Evolutionary conservation across 192 early-diverging fungal genomes (phyloP).

Genomic region (Gonapodya prolifera): DNA sequence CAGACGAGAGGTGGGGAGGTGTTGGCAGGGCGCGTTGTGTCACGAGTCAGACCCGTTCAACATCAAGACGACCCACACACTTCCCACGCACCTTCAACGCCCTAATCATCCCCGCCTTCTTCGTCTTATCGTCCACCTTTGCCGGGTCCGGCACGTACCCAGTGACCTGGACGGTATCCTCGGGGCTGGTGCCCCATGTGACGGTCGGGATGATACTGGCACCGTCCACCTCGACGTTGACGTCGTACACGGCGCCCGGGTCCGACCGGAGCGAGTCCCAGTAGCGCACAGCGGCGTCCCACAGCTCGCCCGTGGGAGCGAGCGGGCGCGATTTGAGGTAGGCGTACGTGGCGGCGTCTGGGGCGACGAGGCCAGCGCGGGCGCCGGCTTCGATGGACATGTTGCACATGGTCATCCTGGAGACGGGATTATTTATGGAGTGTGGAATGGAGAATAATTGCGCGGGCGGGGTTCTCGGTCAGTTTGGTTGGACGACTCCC

Average conservation of each 20-base stretch:
- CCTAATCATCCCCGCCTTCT: slow-evolving; percentile 33
- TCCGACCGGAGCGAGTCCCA: slow-evolving; percentile 48
- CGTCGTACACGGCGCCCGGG: slow-evolving; percentile 46
- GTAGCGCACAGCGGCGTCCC: slow-evolving; percentile 45
- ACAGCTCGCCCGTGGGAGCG: slow-evolving; percentile 43
- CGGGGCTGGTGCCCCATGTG: slow-evolving; percentile 59
- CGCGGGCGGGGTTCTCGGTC: no score
- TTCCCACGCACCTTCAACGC: slow-evolving; percentile 11
- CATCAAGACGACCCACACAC: not conserved
- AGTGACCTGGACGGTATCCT: slow-evolving; percentile 50
- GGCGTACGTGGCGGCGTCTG: slow-evolving; percentile 53
- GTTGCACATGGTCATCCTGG: slow-evolving; percentile 61
- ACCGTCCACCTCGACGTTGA: slow-evolving; percentile 41
- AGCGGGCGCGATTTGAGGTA: slow-evolving; percentile 49
- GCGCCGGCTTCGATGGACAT: slow-evolving; percentile 65
- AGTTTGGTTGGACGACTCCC: not conserved
- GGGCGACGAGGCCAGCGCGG: slow-evolving; percentile 59
- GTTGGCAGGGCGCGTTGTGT: not conserved
- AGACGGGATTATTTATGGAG: no score
- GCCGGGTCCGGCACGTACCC: slow-evolving; percentile 46
- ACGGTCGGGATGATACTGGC: slow-evolving; percentile 46
- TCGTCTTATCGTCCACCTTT: slow-evolving; percentile 20
- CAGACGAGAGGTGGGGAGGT: slow-evolving; percentile 5
- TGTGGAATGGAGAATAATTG: not conserved
- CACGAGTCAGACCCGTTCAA: not conserved